Base-by-base conservation (phyloP, 139 green algal species). In the Tetraselmis chui region DNA sequence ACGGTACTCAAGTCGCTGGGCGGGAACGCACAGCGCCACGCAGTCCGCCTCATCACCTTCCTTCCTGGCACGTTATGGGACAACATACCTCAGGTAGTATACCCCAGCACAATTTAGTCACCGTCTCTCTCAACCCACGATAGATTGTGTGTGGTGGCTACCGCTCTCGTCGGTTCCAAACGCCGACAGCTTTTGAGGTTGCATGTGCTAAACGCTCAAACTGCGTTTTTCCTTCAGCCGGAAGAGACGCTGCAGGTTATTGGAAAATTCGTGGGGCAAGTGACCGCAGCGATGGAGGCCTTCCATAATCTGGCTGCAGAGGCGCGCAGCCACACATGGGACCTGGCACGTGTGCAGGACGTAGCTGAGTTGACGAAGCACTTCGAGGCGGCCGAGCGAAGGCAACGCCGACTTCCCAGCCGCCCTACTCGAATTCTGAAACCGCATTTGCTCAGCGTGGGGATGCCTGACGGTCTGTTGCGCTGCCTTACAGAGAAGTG, bases 311-410 rank as follows among this genome's bases (percentile, higher is more conserved):
- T 18, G 31, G 77, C 29, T 27, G 31, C 32, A 2, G 29, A 80
- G 29, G 32, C 29, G 77, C 45, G 45, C 45, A 80, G 2, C 77
- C 77, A 80, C 77, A 28, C 58, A 2, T 80, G 77, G 77, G 77
- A 80, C 29, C 28, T 80, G 2, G 32, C 24, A 29, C n/a, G 32
- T 29, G 31, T 32, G 5, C 23, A 27, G 28, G 32, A 80, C 29
- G 29, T 80, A 2, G 23, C 29, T 2, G 77, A 18, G 77, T 31
- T 80, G 28, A 32, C 32, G 23, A 18, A 18, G 2, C 77, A 80
- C 77, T 28, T 80, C 2, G 28, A 28, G 31, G 23, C 5, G 77
- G 2, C 28, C 2, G 45, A 67, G 45, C 45, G 45, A 5, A 67
- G 5, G 45, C 18, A 18, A 67, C 11, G 11, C 45, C 45, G n/a